Conservation (phyloP, 257 asterid species). For the Henckelia pumila region DNA sequence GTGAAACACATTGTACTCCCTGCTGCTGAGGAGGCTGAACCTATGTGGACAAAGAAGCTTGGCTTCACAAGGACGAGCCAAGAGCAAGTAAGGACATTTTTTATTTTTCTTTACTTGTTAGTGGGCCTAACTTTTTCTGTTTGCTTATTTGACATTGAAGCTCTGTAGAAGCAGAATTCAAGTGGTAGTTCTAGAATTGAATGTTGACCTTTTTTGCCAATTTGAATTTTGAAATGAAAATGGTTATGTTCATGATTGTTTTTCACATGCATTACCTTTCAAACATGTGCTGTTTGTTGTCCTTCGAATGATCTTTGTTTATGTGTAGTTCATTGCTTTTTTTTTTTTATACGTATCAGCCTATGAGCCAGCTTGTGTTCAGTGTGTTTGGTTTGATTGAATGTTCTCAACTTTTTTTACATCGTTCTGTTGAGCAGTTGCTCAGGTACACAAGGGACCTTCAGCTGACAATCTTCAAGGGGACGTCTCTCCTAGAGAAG, state of each 20-base stretch:
- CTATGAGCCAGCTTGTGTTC: not conserved
- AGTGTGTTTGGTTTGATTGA: constrained; percentile 2
- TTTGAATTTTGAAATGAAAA: not conserved
- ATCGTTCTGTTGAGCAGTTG: constrained; percentile 44
- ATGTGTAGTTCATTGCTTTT: not conserved
- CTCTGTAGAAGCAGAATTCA: not conserved
- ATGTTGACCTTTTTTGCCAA: not conserved
- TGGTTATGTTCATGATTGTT: not conserved
- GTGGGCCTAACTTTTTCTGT: not conserved
- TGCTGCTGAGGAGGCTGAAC: constrained; percentile 97
- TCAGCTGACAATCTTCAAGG: constrained; percentile 80
- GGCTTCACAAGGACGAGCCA: constrained; percentile 82
- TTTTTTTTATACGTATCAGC: not conserved
- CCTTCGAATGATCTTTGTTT: not conserved
- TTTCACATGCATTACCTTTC: not conserved
- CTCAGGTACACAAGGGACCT: constrained; percentile 64
- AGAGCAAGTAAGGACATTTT: constrained; percentile 61
- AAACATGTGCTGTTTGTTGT: not conserved
- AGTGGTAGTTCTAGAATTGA: not conserved
- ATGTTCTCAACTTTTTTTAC: not conserved
- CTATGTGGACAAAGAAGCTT: constrained; percentile 89
- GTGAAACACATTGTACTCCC: constrained; percentile 87
- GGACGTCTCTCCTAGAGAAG: constrained; percentile 84
- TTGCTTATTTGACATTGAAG: not conserved
- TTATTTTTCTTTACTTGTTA: not conserved